Evolutionary conservation across 2,329 filamentous ascomycete genomes (phyloP), one percentile per base, ranked within the genome.

Genomic region (Fusarium burgessii): DNA sequence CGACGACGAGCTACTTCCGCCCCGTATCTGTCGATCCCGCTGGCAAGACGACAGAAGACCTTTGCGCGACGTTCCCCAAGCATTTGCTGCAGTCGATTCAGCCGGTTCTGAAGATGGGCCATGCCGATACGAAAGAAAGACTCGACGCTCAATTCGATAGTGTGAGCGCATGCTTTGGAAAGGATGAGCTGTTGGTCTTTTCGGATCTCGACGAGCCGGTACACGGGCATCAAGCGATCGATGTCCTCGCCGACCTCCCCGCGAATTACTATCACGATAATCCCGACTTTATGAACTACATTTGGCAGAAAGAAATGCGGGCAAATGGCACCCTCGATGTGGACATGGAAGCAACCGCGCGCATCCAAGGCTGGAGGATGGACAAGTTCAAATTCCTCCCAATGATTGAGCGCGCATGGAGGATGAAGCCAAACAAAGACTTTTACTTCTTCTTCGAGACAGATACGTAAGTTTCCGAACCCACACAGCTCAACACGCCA

Each of bases 301-400:
- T 84, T 27, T 79, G 79, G 45, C 82, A 86, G 70, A 76, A 75
- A 51, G 76, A 78, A 58, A 77, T 82, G 75, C 69, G 71, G 8
- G 71, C 72, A 7, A 80, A 79, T 13, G 79, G 79, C 35, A 79
- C 78, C 15, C 72, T 82, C 6, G 78, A 78, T 18, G 58, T 63
- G 49, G 76, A 75, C 58, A 77, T 68, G 58, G 75, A 77, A 65
- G 74, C 73, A 17, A 79, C 71, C 29, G 69, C 57, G 77, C 80
- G 62, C 29, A 79, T 79, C 66, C 79, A 77, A 42, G 86, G 86
- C 4, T 88, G 87, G 87, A 82, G 78, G 29, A 80, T 88, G 47
- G 87, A 89, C 77, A 86, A 86, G 74, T 89, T 84, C 81, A 89
- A 89, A 75, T 88, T 88, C 67, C 74, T 89, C 33, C 85, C 87